Conservation (phyloP, 2,329 filamentous ascomycete genomes). For the Paraphoma sp. region DNA sequence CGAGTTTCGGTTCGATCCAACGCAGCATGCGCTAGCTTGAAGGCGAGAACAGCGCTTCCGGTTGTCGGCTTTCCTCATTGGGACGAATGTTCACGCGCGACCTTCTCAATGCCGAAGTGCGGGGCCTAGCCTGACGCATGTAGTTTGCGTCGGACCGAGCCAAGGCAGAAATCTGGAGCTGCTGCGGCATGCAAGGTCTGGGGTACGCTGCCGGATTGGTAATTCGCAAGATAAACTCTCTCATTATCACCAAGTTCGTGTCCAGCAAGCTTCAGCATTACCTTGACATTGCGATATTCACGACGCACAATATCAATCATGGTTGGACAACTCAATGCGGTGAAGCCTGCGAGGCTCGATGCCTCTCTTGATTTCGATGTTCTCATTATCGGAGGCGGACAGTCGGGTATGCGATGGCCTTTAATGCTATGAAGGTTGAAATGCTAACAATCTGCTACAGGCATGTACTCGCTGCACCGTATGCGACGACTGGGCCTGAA, state of each 20-base stretch:
- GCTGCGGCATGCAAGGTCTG: neutral
- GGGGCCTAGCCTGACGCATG: neutral
- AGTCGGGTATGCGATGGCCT: constrained; percentile 16
- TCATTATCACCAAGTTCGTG: neutral
- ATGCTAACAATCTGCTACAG: constrained; percentile 2
- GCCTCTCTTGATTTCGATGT: constrained; percentile 28
- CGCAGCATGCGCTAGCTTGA: neutral
- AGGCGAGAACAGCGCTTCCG: neutral
- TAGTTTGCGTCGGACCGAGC: neutral
- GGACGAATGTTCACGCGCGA: neutral
- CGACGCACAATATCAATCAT: constrained; percentile 6
- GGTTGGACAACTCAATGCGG: constrained; percentile 17
- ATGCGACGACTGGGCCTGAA: constrained; percentile 42
- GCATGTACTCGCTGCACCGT: constrained; percentile 45
- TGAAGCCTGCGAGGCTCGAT: constrained; percentile 16
- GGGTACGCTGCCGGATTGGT: neutral
- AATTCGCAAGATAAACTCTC: neutral
- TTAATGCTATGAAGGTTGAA: too few relatives aligned
- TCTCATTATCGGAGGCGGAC: constrained; percentile 40
- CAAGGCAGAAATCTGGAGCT: neutral
- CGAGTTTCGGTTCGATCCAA: neutral
- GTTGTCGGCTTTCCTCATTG: neutral
- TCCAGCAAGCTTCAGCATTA: too few relatives aligned
- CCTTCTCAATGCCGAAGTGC: neutral
- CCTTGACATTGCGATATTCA: too few relatives aligned